These are phyloP conservation scores for Coemansia sp. DNA, from an alignment of 192 early-diverging fungal species.

Conservation along the genomic window DNA sequence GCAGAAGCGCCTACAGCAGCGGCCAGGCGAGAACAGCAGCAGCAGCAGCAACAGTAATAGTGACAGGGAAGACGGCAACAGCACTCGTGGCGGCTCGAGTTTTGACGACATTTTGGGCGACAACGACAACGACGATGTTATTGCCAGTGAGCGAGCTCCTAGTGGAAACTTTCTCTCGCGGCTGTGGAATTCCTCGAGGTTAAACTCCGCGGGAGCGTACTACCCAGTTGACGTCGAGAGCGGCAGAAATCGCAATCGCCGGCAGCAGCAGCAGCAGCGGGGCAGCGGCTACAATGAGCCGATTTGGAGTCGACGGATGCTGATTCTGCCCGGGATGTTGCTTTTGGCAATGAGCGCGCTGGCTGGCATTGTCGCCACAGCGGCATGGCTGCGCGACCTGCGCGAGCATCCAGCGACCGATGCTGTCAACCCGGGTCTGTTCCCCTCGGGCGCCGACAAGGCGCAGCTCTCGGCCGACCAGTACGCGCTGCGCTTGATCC, in stretches of 20 bases:
- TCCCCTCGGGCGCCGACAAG: constrained; percentile 25
- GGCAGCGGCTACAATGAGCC: constrained; percentile 23
- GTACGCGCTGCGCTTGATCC: constrained; percentile 54
- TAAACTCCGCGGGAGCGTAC: background rate
- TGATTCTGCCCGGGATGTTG: constrained; percentile 34
- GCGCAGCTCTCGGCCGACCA: constrained; percentile 16
- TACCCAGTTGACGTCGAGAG: background rate
- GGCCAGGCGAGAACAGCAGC: constrained; percentile 3
- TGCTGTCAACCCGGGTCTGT: constrained; percentile 21
- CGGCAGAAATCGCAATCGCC: background rate
- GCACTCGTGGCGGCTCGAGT: constrained; percentile 11
- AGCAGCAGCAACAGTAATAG: background rate
- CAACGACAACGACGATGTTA: constrained; percentile 10
- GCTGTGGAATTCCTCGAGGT: background rate
- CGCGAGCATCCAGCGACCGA: constrained; percentile 11
- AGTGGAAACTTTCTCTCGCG: background rate
- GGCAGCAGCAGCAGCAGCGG: background rate
- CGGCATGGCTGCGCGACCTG: constrained; percentile 33
- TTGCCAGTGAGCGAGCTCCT: constrained; percentile 11
- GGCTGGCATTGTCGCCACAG: constrained; percentile 17
- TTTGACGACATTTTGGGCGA: constrained; percentile 27
- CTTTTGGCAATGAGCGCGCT: constrained; percentile 28
- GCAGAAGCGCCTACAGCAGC: background rate
- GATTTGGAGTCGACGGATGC: constrained; percentile 44
- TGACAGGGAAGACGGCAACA: background rate